These are phyloP conservation scores for Rhynchospora breviuscula DNA, from an alignment of 176 grass and related monocot species.

Conservation along the genomic window DNA sequence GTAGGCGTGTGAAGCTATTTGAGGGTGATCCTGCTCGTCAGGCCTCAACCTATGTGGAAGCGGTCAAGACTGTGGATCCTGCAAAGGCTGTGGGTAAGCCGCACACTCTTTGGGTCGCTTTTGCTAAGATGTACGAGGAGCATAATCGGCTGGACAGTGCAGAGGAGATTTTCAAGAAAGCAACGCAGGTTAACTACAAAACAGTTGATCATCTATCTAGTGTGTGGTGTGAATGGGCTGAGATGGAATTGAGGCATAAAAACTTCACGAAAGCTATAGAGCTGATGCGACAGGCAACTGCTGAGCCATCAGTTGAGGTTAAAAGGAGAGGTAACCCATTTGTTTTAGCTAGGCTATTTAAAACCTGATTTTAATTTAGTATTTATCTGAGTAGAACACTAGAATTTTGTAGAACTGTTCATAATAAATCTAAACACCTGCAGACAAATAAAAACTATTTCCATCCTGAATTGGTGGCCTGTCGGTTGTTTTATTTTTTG, in stretches of 20 bases:
- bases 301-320: constrained; percentile 44
- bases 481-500: neutral
- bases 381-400: neutral
- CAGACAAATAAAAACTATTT: neutral
- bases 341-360: neutral
- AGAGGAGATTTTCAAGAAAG: constrained; percentile 42
- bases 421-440: neutral
- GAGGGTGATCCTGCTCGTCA: constrained; percentile 36
- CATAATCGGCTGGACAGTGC: constrained; percentile 46
- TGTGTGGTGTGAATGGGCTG: constrained; percentile 56
- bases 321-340: constrained; percentile 29
- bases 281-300: constrained; percentile 47
- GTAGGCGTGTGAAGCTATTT: constrained; percentile 46
- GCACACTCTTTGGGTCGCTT: constrained; percentile 64
- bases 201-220: constrained; percentile 45
- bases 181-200: constrained; percentile 58
- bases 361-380: neutral
- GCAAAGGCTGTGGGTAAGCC: constrained; percentile 56
- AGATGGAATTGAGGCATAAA: constrained; percentile 57
- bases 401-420: neutral
- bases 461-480: neutral
- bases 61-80: constrained; percentile 49
- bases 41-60: constrained; percentile 48
- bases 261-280: constrained; percentile 36
- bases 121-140: constrained; percentile 54